Percentiles rank a stretch among this genome's conserved stretches.
These are phyloP conservation scores for Eucalyptus pumila DNA, from an alignment of 345 rosid genomes.

Conservation along the genomic window DNA sequence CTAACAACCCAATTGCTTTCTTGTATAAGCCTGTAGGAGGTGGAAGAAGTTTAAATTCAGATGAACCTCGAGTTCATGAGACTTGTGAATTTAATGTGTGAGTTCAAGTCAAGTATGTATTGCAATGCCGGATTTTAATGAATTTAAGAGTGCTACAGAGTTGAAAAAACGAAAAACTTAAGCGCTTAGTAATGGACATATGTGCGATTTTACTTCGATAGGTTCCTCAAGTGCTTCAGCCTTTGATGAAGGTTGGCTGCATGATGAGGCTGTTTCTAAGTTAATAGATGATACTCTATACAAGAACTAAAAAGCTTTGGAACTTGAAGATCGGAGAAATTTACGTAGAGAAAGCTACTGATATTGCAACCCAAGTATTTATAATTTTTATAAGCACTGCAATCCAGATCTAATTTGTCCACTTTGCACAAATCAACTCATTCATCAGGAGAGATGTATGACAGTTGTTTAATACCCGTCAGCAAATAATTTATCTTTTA, in stretches of 20 bases:
- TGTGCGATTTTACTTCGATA: not conserved
- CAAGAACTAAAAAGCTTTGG: not conserved
- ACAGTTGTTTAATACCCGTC: not conserved
- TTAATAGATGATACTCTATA: not conserved
- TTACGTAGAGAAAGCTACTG: not conserved
- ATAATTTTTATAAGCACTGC: not conserved
- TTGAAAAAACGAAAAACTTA: not conserved
- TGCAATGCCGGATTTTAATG: not conserved
- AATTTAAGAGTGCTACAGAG: not conserved
- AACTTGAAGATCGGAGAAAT: not conserved
- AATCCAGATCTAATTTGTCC: not conserved
- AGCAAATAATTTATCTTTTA: not conserved
- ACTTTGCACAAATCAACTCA: not conserved
- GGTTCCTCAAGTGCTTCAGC: not conserved
- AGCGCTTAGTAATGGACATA: not conserved
- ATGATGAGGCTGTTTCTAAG: not conserved
- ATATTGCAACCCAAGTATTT: not conserved
- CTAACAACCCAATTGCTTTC: not conserved
- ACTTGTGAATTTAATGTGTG: not conserved
- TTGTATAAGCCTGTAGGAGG: not conserved
- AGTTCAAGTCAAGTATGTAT: not conserved
- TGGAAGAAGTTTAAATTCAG: not conserved
- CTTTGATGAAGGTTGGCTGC: not conserved
- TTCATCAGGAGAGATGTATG: not conserved
- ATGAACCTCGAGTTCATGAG: not conserved